Base-by-base conservation (phyloP, 208 protist genomes). In the Crithidia thermophila region DNA sequence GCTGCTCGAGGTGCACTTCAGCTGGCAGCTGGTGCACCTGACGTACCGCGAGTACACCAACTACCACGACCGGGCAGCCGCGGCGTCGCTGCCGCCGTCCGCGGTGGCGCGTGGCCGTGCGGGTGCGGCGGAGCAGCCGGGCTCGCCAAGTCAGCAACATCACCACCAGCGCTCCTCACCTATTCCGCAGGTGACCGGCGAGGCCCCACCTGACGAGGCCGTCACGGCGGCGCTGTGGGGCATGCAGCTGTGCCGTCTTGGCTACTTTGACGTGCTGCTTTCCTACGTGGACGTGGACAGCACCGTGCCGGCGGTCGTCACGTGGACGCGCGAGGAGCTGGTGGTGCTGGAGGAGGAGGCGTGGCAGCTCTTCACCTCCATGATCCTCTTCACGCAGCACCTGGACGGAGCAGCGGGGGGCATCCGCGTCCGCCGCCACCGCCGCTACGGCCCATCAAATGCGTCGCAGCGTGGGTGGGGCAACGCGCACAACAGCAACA, bases 261-360 rank as follows among this genome's bases (percentile, higher is more conserved):
- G 89, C 34, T 88, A 87, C 43, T 47, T 92, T 7, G 79, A 92
- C 62, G 84, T 86, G 8, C 43, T 94, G 55, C 67, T 94, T 3
- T 28, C 85, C 42, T 92, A 94, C 67, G 74, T 87, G 27, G 84
- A 91, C 64, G 66, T 77, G n/a, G 42, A 58, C 37, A 90, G 85
- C 47, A 67, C 61, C 14, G 52, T 82, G 55, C 37, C 79, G 5
- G 65, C 76, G 27, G 86, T 91, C 14, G 62, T 89, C 40, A 67
- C 77, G 3, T 92, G 83, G 82, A 89, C 84, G 40, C 70, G 77
- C 9, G 89, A 91, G 63, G 89, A 92, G 39, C 69, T 90, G 34
- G 43, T 90, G 45, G 53, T 72, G 43, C 72, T 94, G 27, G 84
- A 94, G 64, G 58, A 68, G 31, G 86, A 94, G 46, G 75, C 78